Conservation (phyloP, 1,284 basidiomycete genomes). For the Pisolithus thermaeus region DNA sequence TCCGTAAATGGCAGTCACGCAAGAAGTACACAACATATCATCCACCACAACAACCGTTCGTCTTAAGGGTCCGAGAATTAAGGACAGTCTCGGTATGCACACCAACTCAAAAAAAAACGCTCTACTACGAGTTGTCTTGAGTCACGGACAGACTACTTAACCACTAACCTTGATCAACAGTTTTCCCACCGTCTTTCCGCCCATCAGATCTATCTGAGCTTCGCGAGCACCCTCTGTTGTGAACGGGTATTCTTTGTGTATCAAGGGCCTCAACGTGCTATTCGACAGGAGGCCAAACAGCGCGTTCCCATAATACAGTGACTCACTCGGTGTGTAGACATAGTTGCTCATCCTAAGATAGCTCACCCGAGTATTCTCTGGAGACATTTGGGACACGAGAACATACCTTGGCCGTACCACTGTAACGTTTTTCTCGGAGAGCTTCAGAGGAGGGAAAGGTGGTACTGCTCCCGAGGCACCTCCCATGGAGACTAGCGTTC, state of each 20-base stretch:
- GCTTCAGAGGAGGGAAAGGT: conserved; percentile 69
- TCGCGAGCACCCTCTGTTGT: conserved; percentile 73
- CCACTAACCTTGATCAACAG: conserved; percentile 61
- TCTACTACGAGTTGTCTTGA: not conserved
- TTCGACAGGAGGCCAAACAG: conserved; percentile 61
- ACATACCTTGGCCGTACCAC: conserved; percentile 69
- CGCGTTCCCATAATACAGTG: conserved; percentile 45
- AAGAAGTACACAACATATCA: not conserved
- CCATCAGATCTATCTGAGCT: conserved; percentile 75
- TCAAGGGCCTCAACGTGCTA: conserved; percentile 63
- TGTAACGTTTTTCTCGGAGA: conserved; percentile 81
- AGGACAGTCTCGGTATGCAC: no score
- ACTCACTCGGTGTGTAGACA: conserved; percentile 20
- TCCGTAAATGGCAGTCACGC: conserved; percentile 6
- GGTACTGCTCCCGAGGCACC: conserved; percentile 83
- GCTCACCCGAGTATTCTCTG: not conserved
- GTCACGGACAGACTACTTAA: conserved; percentile 1
- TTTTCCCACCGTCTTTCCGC: conserved; percentile 82
- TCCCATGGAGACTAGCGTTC: conserved; percentile 84
- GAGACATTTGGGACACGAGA: conserved; percentile 6
- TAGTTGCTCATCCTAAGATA: conserved; percentile 57
- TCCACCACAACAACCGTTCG: not conserved
- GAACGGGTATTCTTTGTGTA: conserved; percentile 81
- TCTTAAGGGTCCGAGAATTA: no score
- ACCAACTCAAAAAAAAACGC: no score